phyloP scores from a whole-genome alignment of 306 rosid species.

The Cucumis hystrix region DNA sequence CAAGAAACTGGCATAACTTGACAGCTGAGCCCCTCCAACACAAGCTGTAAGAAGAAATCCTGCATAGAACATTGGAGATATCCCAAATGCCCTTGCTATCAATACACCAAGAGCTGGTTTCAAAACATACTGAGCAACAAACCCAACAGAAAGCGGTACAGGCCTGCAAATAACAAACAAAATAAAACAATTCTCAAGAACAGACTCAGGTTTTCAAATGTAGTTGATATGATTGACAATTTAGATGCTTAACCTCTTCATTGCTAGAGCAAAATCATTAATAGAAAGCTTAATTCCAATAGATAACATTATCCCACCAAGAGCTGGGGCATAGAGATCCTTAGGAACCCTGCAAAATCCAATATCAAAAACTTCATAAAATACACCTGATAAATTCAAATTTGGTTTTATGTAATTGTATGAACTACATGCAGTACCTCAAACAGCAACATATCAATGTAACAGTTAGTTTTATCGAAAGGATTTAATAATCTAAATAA shows the following conservation, averaged over 20 bases:
- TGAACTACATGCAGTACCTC: background rate
- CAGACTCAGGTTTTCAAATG: slow-evolving; percentile 13
- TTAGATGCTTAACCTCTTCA: slow-evolving; percentile 37
- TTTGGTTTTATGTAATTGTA: background rate
- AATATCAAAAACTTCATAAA: background rate
- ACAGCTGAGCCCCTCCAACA: slow-evolving; percentile 94
- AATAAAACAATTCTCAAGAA: slow-evolving; percentile 18
- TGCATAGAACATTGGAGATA: slow-evolving; percentile 58
- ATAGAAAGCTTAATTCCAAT: slow-evolving; percentile 81
- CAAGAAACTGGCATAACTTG: slow-evolving; percentile 84
- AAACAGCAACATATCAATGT: background rate
- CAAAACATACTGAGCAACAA: slow-evolving; percentile 60
- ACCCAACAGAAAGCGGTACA: slow-evolving; percentile 72
- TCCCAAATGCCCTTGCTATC: slow-evolving; percentile 58
- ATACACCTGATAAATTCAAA: background rate
- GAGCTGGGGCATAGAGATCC: slow-evolving; percentile 91
- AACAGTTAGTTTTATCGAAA: background rate
- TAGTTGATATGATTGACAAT: slow-evolving; percentile 3
- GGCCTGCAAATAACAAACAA: slow-evolving; percentile 56
- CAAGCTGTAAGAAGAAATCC: slow-evolving; percentile 89
- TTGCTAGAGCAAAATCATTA: slow-evolving; percentile 84
- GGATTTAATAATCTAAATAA: background rate
- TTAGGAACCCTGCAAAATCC: slow-evolving; percentile 73
- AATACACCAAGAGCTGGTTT: slow-evolving; percentile 77
- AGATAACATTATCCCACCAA: slow-evolving; percentile 98